Conservation (phyloP, 139 green algal genomes). For the Picochlorum costavermella region DNA sequence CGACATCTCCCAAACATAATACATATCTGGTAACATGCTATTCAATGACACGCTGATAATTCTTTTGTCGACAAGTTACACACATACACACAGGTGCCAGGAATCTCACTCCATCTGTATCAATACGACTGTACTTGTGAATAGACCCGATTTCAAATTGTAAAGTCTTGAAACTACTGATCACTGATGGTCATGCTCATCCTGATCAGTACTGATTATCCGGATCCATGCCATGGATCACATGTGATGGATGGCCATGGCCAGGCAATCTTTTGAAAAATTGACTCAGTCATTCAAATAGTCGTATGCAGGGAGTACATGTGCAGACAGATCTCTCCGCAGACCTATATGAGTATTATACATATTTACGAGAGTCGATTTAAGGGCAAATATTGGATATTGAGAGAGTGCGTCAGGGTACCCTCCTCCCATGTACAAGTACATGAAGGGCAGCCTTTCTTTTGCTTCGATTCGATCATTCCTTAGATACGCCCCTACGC, state of each 20-base stretch:
- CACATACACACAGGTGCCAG: slow-evolving; percentile 1
- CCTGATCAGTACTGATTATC: neutral
- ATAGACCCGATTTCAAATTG: slow-evolving; percentile 3
- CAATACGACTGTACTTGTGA: neutral
- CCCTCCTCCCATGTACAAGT: too few relatives aligned
- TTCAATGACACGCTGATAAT: neutral
- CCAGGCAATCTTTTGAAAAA: too few relatives aligned
- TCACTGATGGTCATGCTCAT: neutral
- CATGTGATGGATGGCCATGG: too few relatives aligned
- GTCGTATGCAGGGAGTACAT: too few relatives aligned
- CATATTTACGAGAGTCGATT: too few relatives aligned
- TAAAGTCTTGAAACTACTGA: slow-evolving; percentile 3
- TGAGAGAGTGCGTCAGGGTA: too few relatives aligned
- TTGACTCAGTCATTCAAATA: too few relatives aligned
- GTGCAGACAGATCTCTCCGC: too few relatives aligned
- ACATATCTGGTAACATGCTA: slow-evolving; percentile 1
- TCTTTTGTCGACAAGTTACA: slow-evolving; percentile 3
- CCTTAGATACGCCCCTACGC: neutral
- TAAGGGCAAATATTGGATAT: too few relatives aligned
- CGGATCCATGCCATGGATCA: neutral
- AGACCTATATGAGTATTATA: too few relatives aligned
- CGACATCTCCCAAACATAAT: slow-evolving; percentile 1
- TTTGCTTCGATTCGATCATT: too few relatives aligned
- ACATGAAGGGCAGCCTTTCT: too few relatives aligned
- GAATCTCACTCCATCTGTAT: slow-evolving; percentile 2